phyloP scores from a whole-genome alignment of 2,329 filamentous ascomycete genomes.

The Aureobasidium sp. region DNA sequence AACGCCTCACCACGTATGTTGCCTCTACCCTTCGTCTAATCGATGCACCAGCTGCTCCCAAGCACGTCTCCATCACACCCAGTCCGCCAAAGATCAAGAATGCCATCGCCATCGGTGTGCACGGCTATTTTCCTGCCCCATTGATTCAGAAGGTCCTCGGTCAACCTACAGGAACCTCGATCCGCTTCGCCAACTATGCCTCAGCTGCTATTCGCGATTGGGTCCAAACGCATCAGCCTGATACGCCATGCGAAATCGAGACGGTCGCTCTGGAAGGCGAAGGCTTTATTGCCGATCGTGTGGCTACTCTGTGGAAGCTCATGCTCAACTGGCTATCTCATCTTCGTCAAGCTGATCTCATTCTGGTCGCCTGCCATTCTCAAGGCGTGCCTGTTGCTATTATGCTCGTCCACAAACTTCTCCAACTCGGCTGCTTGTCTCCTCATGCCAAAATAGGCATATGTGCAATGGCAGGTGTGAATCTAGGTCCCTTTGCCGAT shows the following conservation, averaged over 20 bases:
- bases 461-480: slow-evolving; percentile 86
- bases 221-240: slow-evolving; percentile 53
- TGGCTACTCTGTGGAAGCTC: slow-evolving; percentile 89
- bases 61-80: slow-evolving; percentile 63
- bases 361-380: slow-evolving; percentile 88
- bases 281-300: slow-evolving; percentile 80
- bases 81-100: slow-evolving; percentile 64
- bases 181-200: slow-evolving; percentile 83
- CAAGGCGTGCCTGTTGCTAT: slow-evolving; percentile 91
- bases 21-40: slow-evolving; percentile 30
- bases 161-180: slow-evolving; percentile 89
- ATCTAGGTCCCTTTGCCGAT: slow-evolving; percentile 84
- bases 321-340: slow-evolving; percentile 92
- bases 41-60: slow-evolving; percentile 42
- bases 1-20: slow-evolving; percentile 32
- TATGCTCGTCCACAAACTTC: slow-evolving; percentile 87
- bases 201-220: slow-evolving; percentile 78
- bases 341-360: slow-evolving; percentile 78
- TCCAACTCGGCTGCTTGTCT: slow-evolving; percentile 78
- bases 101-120: slow-evolving; percentile 87
- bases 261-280: slow-evolving; percentile 94
- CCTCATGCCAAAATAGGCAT: slow-evolving; percentile 67
- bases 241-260: slow-evolving; percentile 75
- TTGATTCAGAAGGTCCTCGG: slow-evolving; percentile 86
- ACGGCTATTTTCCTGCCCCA: slow-evolving; percentile 85